phyloP scores from a whole-genome alignment of 208 protist species.

The Acanthamoeba royreba region DNA sequence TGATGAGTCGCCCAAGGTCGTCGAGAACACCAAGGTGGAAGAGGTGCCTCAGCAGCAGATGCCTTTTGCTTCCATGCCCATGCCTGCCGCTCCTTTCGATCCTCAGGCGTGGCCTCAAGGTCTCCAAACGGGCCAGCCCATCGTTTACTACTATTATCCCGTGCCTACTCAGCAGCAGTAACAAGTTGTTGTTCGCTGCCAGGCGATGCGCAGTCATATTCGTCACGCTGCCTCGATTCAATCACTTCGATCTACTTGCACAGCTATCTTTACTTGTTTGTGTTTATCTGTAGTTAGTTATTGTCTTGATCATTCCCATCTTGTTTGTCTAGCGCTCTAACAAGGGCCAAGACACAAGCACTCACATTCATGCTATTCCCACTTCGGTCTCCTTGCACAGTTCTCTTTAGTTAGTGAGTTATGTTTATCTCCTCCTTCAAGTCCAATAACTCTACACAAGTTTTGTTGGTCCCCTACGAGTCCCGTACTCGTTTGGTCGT shows the following conservation, averaged over 20 bases:
- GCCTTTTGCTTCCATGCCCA: background rate
- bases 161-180: background rate
- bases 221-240: background rate
- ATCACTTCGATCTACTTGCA: background rate
- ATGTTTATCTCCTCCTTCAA: background rate
- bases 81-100: background rate
- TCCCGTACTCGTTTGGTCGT: background rate
- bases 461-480: background rate
- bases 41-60: background rate
- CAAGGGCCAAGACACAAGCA: no score
- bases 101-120: background rate
- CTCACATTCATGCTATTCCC: no score
- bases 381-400: background rate
- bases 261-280: background rate
- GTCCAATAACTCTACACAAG: background rate
- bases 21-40: background rate
- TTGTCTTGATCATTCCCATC: no score
- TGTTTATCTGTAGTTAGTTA: background rate
- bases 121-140: background rate
- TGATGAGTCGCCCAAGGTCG: background rate
- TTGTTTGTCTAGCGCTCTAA: no score
- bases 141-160: slow-evolving; percentile 37
- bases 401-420: background rate
- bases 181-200: background rate
- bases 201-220: background rate